Conservation (phyloP, 768 basidiomycete species). For the Lentinus tigrinus region DNA sequence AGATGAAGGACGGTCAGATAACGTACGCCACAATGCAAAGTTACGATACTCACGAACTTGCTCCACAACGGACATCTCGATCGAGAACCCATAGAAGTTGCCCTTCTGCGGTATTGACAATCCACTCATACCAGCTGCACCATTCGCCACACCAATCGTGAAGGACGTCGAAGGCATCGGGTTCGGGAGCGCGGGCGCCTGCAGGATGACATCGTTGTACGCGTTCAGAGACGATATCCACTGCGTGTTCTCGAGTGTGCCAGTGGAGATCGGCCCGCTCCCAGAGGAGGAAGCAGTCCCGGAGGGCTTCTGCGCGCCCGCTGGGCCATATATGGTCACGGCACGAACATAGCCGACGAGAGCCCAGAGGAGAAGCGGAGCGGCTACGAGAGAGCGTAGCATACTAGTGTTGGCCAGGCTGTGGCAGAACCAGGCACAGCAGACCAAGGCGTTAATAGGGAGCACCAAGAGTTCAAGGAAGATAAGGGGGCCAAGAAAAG, state of each 20-base stretch:
- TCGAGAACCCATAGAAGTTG: constrained; percentile 70
- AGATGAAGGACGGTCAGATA: background rate
- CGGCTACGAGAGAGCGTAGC: background rate
- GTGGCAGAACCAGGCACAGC: background rate
- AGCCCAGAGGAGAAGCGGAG: background rate
- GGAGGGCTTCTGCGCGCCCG: constrained; percentile 14
- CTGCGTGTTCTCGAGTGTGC: background rate
- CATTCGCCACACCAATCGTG: constrained; percentile 14
- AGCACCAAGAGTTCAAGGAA: no score
- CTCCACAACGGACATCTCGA: constrained; percentile 72
- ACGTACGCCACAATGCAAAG: background rate
- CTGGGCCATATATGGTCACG: constrained; percentile 26
- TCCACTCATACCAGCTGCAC: constrained; percentile 18
- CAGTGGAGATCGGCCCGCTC: background rate
- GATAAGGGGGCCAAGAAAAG: no score
- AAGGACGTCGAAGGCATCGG: constrained; percentile 23
- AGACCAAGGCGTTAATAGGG: background rate
- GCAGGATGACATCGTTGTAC: constrained; percentile 32
- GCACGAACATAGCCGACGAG: background rate
- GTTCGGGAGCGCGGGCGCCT: constrained; percentile 30
- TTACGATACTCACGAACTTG: constrained; percentile 54
- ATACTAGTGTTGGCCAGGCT: background rate
- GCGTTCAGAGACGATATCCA: constrained; percentile 16
- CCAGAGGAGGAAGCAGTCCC: background rate
- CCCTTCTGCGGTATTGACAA: constrained; percentile 47